Conservation (phyloP, 2,329 filamentous ascomycete genomes). For the Aspergillus chevalieri region DNA sequence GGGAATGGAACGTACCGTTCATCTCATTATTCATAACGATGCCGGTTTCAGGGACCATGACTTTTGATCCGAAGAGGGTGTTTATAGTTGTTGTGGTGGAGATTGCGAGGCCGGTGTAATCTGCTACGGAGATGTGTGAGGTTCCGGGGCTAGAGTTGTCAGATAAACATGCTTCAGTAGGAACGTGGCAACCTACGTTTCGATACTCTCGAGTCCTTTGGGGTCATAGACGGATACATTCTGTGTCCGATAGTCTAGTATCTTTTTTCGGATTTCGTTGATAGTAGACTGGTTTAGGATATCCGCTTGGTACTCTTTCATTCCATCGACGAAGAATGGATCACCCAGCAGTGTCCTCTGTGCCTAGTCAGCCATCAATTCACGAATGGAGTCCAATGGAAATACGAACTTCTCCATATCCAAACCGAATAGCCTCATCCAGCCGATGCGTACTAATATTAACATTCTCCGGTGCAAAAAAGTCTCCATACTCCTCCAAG, state of each 20-base stretch:
- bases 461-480: slow-evolving; percentile 51
- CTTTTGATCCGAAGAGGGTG: slow-evolving; percentile 70
- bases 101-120: slow-evolving; percentile 67
- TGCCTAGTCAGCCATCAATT: slow-evolving; percentile 6
- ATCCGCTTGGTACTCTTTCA: slow-evolving; percentile 57
- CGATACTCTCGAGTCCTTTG: slow-evolving; percentile 56
- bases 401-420: slow-evolving; percentile 56
- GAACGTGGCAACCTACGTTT: slow-evolving; percentile 42
- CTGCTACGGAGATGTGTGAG: slow-evolving; percentile 56
- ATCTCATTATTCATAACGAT: slow-evolving; percentile 66
- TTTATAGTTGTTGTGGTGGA: slow-evolving; percentile 85
- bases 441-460: slow-evolving; percentile 75
- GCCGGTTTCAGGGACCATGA: slow-evolving; percentile 76
- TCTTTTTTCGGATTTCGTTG: slow-evolving; percentile 55
- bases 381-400: background rate
- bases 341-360: slow-evolving; percentile 75
- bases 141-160: slow-evolving; percentile 40
- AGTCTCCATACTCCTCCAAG: slow-evolving; percentile 66
- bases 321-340: slow-evolving; percentile 62
- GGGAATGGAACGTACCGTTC: slow-evolving; percentile 46
- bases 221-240: slow-evolving; percentile 71
- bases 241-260: slow-evolving; percentile 65
- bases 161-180: background rate
- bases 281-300: slow-evolving; percentile 62
- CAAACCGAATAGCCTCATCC: slow-evolving; percentile 84